These are phyloP conservation scores for Coemansia sp. DNA, from an alignment of 192 early-diverging fungal genomes.

Conservation along the genomic window DNA sequence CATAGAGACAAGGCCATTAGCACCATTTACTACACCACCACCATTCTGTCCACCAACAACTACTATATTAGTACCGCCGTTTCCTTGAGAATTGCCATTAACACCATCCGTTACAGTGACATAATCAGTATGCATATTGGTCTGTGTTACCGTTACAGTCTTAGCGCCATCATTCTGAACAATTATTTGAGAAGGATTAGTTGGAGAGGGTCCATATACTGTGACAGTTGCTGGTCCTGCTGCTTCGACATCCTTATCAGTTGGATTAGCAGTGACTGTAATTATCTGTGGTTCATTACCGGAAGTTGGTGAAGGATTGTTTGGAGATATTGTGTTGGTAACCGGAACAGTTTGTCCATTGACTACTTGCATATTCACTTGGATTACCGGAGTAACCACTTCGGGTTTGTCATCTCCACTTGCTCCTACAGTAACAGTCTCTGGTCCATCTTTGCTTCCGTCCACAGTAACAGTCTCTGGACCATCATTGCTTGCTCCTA, in stretches of 20 bases:
- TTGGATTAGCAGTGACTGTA: constrained; percentile 5
- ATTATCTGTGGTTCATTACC: not conserved
- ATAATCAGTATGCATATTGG: not conserved
- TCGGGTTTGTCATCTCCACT: too few relatives aligned
- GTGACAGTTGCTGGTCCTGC: constrained; percentile 1
- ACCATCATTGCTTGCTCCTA: not conserved
- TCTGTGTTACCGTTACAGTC: constrained; percentile 1
- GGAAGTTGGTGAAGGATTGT: too few relatives aligned
- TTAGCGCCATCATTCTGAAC: not conserved
- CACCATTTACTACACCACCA: not conserved
- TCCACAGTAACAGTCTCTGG: constrained; percentile 7
- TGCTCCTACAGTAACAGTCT: not conserved
- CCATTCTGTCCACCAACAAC: not conserved
- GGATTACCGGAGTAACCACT: too few relatives aligned
- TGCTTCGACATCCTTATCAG: not conserved
- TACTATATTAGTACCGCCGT: not conserved
- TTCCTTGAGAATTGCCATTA: not conserved
- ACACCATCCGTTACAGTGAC: not conserved
- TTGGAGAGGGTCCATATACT: not conserved
- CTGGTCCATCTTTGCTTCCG: not conserved
- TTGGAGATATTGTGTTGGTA: too few relatives aligned
- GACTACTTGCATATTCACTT: too few relatives aligned
- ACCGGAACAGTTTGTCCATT: too few relatives aligned
- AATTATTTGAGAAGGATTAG: not conserved
- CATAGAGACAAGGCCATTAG: constrained; percentile 2